These are phyloP conservation scores for Fusarium domesticum DNA, from an alignment of 2,329 filamentous ascomycete genomes.

Conservation along the genomic window DNA sequence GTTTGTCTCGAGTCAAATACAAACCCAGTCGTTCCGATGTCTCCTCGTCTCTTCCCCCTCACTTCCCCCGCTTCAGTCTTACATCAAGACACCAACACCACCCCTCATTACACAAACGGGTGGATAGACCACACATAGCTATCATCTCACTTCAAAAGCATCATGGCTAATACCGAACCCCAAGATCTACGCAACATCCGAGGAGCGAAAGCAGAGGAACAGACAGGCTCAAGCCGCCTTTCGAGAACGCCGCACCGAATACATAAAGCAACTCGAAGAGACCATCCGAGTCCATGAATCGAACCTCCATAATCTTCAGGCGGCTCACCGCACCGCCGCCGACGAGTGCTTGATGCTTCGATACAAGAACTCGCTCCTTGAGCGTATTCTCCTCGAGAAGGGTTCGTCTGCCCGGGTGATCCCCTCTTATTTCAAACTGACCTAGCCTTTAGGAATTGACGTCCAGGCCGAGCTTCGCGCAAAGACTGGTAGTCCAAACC, in stretches of 20 bases:
- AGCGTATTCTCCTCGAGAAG: slow-evolving; percentile 94
- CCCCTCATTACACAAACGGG: background rate
- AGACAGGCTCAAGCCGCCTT: slow-evolving; percentile 96
- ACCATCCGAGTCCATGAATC: slow-evolving; percentile 97
- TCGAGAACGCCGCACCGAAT: slow-evolving; percentile 92
- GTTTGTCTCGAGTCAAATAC: no score
- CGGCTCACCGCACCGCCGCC: slow-evolving; percentile 88
- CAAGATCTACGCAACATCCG: slow-evolving; percentile 97
- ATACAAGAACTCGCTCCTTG: slow-evolving; percentile 95
- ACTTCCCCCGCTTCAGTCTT: background rate
- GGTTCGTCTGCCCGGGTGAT: slow-evolving; percentile 50
- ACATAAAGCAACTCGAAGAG: slow-evolving; percentile 98
- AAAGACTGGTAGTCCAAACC: slow-evolving; percentile 83
- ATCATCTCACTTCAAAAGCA: background rate
- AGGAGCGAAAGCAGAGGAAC: slow-evolving; percentile 97
- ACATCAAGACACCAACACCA: background rate
- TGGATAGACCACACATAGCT: background rate
- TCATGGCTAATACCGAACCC: slow-evolving; percentile 16
- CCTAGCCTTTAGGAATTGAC: slow-evolving; percentile 69
- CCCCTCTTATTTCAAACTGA: background rate
- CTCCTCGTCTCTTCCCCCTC: background rate
- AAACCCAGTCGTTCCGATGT: no score
- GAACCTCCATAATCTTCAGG: slow-evolving; percentile 85
- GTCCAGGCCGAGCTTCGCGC: slow-evolving; percentile 92
- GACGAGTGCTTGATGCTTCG: slow-evolving; percentile 98